These are phyloP conservation scores for Calonectria ilicicola DNA, from an alignment of 2,329 filamentous ascomycete genomes.

Conservation along the genomic window DNA sequence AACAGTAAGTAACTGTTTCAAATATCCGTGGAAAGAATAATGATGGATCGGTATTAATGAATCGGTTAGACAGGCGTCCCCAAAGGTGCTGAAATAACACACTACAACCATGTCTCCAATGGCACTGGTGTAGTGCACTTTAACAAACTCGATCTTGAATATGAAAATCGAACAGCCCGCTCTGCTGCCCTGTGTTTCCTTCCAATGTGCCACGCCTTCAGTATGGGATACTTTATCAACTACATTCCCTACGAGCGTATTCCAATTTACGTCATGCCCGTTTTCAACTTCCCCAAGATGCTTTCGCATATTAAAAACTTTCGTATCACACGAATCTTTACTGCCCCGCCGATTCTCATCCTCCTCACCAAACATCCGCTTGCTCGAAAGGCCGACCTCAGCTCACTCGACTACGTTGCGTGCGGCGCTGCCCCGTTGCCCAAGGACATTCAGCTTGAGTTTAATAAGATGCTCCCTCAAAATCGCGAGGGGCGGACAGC, in stretches of 20 bases:
- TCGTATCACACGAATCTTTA: conserved; percentile 73
- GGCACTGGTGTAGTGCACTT: conserved; percentile 66
- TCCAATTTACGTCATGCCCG: conserved; percentile 82
- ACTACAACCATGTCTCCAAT: conserved; percentile 81
- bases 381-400: conserved; percentile 75
- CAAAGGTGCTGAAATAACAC: conserved; percentile 87
- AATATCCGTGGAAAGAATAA: too few relatives aligned
- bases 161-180: conserved; percentile 53
- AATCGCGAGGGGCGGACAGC: conserved; percentile 46
- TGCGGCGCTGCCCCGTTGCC: conserved; percentile 78
- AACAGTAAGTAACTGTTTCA: conserved; percentile 55
- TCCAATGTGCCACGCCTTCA: conserved; percentile 82
- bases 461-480: conserved; percentile 62
- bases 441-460: conserved; percentile 58
- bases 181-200: conserved; percentile 73
- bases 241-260: conserved; percentile 66
- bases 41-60: conserved; percentile 7
- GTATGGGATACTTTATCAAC: conserved; percentile 78
- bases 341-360: conserved; percentile 83
- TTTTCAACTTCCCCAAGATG: conserved; percentile 81
- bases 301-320: conserved; percentile 75
- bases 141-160: conserved; percentile 61
- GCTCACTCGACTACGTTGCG: conserved; percentile 68
- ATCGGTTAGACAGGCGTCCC: conserved; percentile 74
- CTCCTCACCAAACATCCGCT: conserved; percentile 78